Percentiles rank a stretch among this genome's conserved stretches.
Conservation (phyloP, 2,329 filamentous ascomycete genomes). For the Alternaria triticina region DNA sequence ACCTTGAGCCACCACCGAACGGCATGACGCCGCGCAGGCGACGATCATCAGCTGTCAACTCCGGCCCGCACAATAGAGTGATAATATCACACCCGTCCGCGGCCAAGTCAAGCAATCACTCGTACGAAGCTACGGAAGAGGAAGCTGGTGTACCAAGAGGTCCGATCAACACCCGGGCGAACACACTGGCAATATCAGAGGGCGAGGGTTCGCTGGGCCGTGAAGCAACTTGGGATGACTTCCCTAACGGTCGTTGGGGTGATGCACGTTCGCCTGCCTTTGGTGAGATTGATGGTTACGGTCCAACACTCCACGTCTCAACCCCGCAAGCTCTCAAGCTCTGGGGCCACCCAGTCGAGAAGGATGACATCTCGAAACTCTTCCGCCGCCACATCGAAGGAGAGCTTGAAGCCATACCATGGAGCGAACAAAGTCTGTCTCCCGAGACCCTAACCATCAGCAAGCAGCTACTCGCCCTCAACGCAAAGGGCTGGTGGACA, state of each 20-base stretch:
- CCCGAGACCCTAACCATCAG: conserved; percentile 85
- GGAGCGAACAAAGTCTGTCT: conserved; percentile 88
- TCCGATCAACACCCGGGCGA: conserved; percentile 75
- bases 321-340: conserved; percentile 81
- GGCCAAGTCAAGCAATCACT: conserved; percentile 57
- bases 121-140: conserved; percentile 71
- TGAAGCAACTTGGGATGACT: conserved; percentile 98
- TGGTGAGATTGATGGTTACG: conserved; percentile 97
- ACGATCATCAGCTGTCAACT: conserved; percentile 79
- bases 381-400: conserved; percentile 85
- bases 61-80: conserved; percentile 84
- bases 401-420: conserved; percentile 81
- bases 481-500: conserved; percentile 91
- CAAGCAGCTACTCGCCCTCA: conserved; percentile 75
- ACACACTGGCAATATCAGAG: conserved; percentile 91
- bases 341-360: conserved; percentile 79
- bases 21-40: conserved; percentile 53
- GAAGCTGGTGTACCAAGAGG: conserved; percentile 79
- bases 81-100: conserved; percentile 73
- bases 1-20: conserved; percentile 38
- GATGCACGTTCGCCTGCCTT: conserved; percentile 87
- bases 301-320: conserved; percentile 90
- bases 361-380: conserved; percentile 75
- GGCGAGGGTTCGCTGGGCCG: conserved; percentile 87
- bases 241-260: conserved; percentile 94